Evolutionary conservation across 495 filamentous ascomycete species (phyloP).

Genomic region (Aspergillus ellipticus): DNA sequence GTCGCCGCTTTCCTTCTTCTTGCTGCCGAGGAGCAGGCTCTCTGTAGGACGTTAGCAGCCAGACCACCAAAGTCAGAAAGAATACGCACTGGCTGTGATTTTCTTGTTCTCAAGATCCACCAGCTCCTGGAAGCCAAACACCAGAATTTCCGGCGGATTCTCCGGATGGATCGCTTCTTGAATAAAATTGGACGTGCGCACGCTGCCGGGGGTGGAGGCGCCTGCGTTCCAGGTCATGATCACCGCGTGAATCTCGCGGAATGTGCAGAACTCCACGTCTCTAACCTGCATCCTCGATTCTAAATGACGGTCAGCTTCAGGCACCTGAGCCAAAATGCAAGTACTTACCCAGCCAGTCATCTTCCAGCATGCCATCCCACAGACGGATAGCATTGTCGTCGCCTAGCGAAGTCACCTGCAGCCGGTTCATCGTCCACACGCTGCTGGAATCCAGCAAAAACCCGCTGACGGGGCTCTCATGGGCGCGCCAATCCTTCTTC

Average conservation of each 20-base stretch:
- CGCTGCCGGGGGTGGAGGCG: slow-evolving; percentile 77
- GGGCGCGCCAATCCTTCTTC: slow-evolving; percentile 91
- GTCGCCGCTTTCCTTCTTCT: slow-evolving; percentile 85
- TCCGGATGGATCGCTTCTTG: slow-evolving; percentile 66
- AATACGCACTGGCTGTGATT: slow-evolving; percentile 78
- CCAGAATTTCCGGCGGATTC: slow-evolving; percentile 78
- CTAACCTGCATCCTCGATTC: slow-evolving; percentile 80
- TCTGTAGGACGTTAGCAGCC: slow-evolving; percentile 45
- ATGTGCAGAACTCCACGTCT: slow-evolving; percentile 77
- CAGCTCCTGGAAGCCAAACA: slow-evolving; percentile 97
- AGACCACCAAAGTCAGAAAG: background rate
- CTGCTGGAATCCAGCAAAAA: slow-evolving; percentile 77
- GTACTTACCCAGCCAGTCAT: slow-evolving; percentile 82
- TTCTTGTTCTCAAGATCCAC: slow-evolving; percentile 97
- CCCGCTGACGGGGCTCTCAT: slow-evolving; percentile 73
- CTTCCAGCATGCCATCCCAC: slow-evolving; percentile 91
- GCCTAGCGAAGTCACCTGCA: slow-evolving; percentile 85
- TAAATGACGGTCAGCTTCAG: slow-evolving; percentile 32
- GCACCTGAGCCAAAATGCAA: background rate
- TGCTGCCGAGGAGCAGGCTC: slow-evolving; percentile 60
- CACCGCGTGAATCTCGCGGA: slow-evolving; percentile 71
- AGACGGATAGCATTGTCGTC: slow-evolving; percentile 78
- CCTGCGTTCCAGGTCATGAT: slow-evolving; percentile 97
- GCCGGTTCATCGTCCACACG: slow-evolving; percentile 79
- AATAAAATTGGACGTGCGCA: slow-evolving; percentile 75